Evolutionary conservation across 495 filamentous ascomycete species (phyloP).

Genomic region (Hyphodiscus hymeniophilus): DNA sequence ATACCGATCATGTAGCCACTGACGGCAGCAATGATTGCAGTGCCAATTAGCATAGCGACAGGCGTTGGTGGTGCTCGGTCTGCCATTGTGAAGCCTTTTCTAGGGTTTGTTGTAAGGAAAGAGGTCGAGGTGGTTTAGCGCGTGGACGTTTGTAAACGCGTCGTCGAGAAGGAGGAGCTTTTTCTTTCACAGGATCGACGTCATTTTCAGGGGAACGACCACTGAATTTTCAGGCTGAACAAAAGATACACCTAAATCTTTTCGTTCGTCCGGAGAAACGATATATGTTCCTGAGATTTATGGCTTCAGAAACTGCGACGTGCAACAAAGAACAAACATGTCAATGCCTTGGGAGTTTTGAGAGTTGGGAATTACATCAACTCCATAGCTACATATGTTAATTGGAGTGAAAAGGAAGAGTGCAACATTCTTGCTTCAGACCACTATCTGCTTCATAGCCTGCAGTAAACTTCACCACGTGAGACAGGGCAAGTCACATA

Average conservation of each 20-base stretch:
- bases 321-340: background rate
- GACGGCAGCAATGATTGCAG: conserved; percentile 53
- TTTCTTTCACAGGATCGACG: conserved; percentile 1
- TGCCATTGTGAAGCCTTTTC: conserved; percentile 20
- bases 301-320: conserved; percentile 1
- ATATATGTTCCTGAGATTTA: background rate
- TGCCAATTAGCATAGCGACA: conserved; percentile 43
- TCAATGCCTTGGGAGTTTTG: background rate
- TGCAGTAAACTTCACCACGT: no score
- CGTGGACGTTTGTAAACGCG: background rate
- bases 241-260: background rate
- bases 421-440: no score
- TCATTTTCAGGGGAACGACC: conserved; percentile 2
- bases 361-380: background rate
- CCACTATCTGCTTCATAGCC: no score
- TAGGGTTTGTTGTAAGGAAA: background rate
- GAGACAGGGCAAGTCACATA: no score
- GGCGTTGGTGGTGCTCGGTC: conserved; percentile 18
- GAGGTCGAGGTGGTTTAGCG: background rate
- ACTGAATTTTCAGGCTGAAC: conserved; percentile 1
- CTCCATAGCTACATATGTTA: no score
- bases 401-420: no score
- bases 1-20: conserved; percentile 53
- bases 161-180: background rate
- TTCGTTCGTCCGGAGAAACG: background rate